phyloP scores from a whole-genome alignment of 1,284 basidiomycete species.

The Rhodotorula sp. region DNA sequence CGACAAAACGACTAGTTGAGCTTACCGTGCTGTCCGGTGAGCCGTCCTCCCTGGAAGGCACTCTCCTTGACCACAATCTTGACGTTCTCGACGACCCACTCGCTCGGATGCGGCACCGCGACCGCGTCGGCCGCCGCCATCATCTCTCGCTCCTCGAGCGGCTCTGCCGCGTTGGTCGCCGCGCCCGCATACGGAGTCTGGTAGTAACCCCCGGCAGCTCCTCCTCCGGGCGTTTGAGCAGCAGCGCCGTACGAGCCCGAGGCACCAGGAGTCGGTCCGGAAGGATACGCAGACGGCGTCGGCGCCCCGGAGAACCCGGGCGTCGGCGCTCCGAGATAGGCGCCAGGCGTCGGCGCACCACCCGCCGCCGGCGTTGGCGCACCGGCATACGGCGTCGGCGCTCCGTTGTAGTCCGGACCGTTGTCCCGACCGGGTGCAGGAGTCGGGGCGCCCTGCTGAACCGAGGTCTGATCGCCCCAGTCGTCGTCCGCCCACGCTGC shows the following conservation, averaged over 20 bases:
- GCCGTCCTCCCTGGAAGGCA: conserved; percentile 22
- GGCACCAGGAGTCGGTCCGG: conserved; percentile 52
- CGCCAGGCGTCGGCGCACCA: conserved; percentile 42
- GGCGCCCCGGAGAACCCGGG: conserved; percentile 35
- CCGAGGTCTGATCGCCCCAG: conserved; percentile 13
- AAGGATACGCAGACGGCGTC: conserved; percentile 45
- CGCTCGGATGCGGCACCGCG: conserved; percentile 12
- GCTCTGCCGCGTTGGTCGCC: conserved; percentile 38
- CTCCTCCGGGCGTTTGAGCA: conserved; percentile 48
- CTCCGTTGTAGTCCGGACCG: conserved; percentile 1
- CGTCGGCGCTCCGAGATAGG: conserved; percentile 38
- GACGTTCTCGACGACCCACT: conserved; percentile 27
- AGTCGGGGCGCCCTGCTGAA: conserved; percentile 42
- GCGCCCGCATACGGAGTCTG: conserved; percentile 41
- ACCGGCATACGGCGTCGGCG: conserved; percentile 25
- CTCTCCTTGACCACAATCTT: conserved; percentile 21
- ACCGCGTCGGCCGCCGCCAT: neutral
- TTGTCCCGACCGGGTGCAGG: conserved; percentile 43
- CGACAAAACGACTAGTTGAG: neutral
- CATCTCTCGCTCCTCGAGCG: conserved; percentile 28
- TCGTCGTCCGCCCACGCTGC: conserved; percentile 26
- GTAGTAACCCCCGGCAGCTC: conserved; percentile 23
- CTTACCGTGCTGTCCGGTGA: conserved; percentile 34
- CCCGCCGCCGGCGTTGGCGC: conserved; percentile 40
- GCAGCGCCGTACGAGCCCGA: conserved; percentile 45